A percentile compares a stretch with the other conserved stretches of the same genome.
Evolutionary conservation across 2,329 filamentous ascomycete species (phyloP).

Genomic region (Rutstroemia sp.): DNA sequence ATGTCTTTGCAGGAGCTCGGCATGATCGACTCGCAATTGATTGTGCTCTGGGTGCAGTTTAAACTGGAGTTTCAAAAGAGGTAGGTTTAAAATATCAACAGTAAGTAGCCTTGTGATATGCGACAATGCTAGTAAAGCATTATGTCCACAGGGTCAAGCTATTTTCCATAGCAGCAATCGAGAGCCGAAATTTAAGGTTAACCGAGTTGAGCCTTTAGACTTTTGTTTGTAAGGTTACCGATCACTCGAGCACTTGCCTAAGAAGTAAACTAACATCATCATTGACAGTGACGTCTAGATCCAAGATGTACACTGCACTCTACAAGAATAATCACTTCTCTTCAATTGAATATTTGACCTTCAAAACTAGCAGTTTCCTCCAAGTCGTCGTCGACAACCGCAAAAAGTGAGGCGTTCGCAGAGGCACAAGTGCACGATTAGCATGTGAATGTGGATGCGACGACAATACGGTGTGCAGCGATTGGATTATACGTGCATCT

Average conservation of each 20-base stretch:
- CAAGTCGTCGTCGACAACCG: not conserved
- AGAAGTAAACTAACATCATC: no score
- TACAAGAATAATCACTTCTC: not conserved
- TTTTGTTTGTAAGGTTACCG: no score
- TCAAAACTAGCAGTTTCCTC: no score
- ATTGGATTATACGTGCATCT: constrained; percentile 5
- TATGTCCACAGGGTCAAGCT: not conserved
- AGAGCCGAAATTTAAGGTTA: not conserved
- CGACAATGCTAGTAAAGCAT: not conserved
- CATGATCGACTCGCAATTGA: constrained; percentile 44
- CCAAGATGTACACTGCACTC: no score
- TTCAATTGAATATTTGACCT: not conserved
- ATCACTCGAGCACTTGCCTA: no score
- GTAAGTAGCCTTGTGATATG: no score
- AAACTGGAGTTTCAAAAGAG: not conserved
- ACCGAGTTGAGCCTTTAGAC: not conserved
- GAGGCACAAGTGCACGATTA: not conserved
- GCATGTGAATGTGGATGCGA: constrained; percentile 10
- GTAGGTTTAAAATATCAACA: not conserved
- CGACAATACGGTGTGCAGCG: not conserved
- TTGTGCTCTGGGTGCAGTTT: not conserved
- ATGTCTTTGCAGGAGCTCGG: constrained; percentile 96
- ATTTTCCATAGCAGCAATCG: not conserved
- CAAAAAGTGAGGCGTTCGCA: not conserved
- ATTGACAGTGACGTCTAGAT: no score